Evolutionary conservation across 208 protist genomes (phyloP).

Genomic region (Crithidia fasciculata): DNA sequence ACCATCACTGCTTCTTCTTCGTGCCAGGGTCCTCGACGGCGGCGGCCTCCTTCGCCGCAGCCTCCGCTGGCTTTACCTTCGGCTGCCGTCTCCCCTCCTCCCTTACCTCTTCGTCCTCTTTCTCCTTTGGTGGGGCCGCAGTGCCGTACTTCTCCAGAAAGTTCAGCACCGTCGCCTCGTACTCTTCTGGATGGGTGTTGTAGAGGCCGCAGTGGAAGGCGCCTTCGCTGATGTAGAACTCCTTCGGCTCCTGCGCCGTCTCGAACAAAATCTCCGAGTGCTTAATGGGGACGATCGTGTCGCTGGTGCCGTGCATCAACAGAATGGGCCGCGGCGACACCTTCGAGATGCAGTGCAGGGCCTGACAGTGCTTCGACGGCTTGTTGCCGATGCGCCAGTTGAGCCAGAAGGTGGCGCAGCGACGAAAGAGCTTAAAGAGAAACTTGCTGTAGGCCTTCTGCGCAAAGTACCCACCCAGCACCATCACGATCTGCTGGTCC

Average conservation of each 20-base stretch:
- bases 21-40: background rate
- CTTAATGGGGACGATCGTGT: slow-evolving; percentile 83
- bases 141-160: slow-evolving; percentile 62
- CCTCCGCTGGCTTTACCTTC: background rate
- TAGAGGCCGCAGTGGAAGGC: slow-evolving; percentile 92
- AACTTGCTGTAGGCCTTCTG: slow-evolving; percentile 54
- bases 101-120: slow-evolving; percentile 12
- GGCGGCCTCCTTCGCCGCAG: background rate
- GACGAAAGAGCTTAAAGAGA: slow-evolving; percentile 74
- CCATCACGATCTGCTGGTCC: slow-evolving; percentile 76
- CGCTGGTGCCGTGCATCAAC: slow-evolving; percentile 90
- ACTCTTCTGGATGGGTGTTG: slow-evolving; percentile 86
- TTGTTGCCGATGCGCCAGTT: slow-evolving; percentile 90
- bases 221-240: slow-evolving; percentile 85
- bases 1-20: slow-evolving; percentile 15
- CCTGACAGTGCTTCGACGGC: slow-evolving; percentile 84
- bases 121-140: slow-evolving; percentile 4
- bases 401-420: slow-evolving; percentile 73
- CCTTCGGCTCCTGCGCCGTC: slow-evolving; percentile 82
- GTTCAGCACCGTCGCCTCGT: slow-evolving; percentile 61
- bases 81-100: background rate
- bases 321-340: slow-evolving; percentile 83
- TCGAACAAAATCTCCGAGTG: slow-evolving; percentile 87
- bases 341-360: slow-evolving; percentile 79
- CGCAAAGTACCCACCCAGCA: slow-evolving; percentile 81